Evolutionary conservation across 2,329 filamentous ascomycete genomes (phyloP), one percentile per base, ranked within the genome.

Genomic region (Biscogniauxia marginata): DNA sequence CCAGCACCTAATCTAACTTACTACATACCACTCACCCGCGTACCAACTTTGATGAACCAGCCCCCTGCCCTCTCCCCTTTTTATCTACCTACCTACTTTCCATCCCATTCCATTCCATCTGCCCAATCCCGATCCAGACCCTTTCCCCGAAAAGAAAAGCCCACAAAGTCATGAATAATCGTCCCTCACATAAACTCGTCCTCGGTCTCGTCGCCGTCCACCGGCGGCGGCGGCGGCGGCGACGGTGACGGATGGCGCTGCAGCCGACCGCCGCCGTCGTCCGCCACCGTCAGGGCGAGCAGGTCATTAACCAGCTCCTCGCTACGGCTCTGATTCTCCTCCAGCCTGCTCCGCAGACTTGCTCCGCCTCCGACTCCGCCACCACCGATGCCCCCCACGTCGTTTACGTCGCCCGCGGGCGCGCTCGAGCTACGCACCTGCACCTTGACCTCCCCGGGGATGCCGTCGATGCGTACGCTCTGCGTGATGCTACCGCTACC

Each of bases 381-480:
- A 44, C 48, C 4, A 44, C 53, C 18, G 18, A 44, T 48, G 19
- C 53, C 57, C 22, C 57, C 54, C 6, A 58, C 57, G 23, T 58
- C 58, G 7, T 49, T 56, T 9, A 53, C 58, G 46, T 61, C 63
- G 22, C 54, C 62, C 0, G 64, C 63, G 0, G 64, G 67, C 8
- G 66, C 67, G 56, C 66, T 71, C 16, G 70, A 64, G 57, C 67
- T 69, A 18, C 79, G 77, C 6, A 84, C 75, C 60, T 82, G 77
- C 7, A 85, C 80, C 61, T 80, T 79, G 21, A 85, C 78, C 59
- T 85, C 82, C 16, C 81, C 82, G 13, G 77, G 74, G 8, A 84
- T 77, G 48, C 82, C 83, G 55, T 85, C 82, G 20, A 85, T 75
- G 25, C 79, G 73, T 1, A 85, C 73, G 25, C 74, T 79, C 45